These are phyloP conservation scores for Pseudotsuga menziesii DNA, from an alignment of 75 land plant genomes.

Conservation along the genomic window DNA sequence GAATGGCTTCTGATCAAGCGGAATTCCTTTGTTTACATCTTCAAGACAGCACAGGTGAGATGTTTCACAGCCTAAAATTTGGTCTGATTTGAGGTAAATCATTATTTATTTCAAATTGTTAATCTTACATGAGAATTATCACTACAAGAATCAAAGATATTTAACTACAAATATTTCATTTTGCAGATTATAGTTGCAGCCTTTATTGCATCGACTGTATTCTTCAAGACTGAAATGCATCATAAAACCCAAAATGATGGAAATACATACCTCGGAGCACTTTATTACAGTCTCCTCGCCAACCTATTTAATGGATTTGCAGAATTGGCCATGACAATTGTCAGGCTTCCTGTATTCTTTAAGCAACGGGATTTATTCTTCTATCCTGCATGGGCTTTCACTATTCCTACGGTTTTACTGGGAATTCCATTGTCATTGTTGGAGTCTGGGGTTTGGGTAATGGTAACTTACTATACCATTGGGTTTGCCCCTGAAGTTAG, in stretches of 20 bases:
- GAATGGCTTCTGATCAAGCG: slow-evolving; percentile 81
- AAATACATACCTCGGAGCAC: slow-evolving; percentile 11
- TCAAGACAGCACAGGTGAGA: slow-evolving; percentile 41
- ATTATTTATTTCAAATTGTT: background rate
- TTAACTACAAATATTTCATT: background rate
- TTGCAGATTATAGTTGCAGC: slow-evolving; percentile 20
- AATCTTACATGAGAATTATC: no score
- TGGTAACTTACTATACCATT: slow-evolving; percentile 21
- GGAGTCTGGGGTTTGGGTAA: slow-evolving; percentile 21
- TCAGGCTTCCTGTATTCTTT: slow-evolving; percentile 25
- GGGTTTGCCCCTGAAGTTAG: slow-evolving; percentile 29
- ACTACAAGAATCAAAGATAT: no score
- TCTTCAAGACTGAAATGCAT: slow-evolving; percentile 21
- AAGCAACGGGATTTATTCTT: slow-evolving; percentile 23
- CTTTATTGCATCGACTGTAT: slow-evolving; percentile 15
- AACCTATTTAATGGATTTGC: slow-evolving; percentile 31
- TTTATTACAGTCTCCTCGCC: slow-evolving; percentile 11
- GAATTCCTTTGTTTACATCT: slow-evolving; percentile 75
- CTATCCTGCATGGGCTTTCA: slow-evolving; percentile 28
- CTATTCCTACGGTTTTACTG: slow-evolving; percentile 13
- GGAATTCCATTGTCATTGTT: slow-evolving; percentile 22
- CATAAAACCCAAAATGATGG: slow-evolving; percentile 10
- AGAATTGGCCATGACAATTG: slow-evolving; percentile 28
- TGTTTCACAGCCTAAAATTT: background rate
- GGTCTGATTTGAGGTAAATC: background rate